phyloP scores from a whole-genome alignment of 352 stramenopile genomes.

The Phytophthora syringae region DNA sequence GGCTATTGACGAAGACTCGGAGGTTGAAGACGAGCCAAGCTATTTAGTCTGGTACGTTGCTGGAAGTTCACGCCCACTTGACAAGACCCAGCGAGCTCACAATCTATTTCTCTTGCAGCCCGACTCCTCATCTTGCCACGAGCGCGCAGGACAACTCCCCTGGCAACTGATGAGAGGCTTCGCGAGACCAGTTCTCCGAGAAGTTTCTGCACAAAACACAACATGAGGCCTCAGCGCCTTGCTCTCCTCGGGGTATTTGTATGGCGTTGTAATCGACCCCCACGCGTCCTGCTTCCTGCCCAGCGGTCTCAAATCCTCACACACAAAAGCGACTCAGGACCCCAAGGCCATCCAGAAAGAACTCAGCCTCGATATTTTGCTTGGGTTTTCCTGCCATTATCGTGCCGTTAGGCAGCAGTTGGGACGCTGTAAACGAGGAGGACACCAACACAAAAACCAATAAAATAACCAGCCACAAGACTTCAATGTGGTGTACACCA shows the following conservation, averaged over 20 bases:
- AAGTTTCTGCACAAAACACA: conserved; percentile 31
- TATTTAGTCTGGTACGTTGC: conserved; percentile 44
- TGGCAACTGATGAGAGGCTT: conserved; percentile 26
- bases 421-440: conserved; percentile 23
- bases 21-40: conserved; percentile 39
- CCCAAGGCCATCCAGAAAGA: conserved; percentile 13
- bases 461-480: conserved; percentile 21
- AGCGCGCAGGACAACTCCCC: conserved; percentile 24
- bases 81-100: conserved; percentile 2
- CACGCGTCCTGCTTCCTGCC: conserved; percentile 25
- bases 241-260: conserved; percentile 38
- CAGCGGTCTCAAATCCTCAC: conserved; percentile 8
- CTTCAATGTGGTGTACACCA: conserved; percentile 7
- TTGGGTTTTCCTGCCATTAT: background rate
- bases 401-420: conserved; percentile 7
- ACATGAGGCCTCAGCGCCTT: conserved; percentile 11
- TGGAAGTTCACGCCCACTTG: background rate
- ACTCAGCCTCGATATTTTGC: conserved; percentile 2
- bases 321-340: conserved; percentile 11
- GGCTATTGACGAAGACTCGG: conserved; percentile 39
- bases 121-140: conserved; percentile 40
- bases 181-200: conserved; percentile 14
- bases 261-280: conserved; percentile 45
- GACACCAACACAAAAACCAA: conserved; percentile 19
- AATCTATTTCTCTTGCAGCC: conserved; percentile 16